These are phyloP conservation scores for Aphanoascus verrucosus DNA, from an alignment of 2,329 filamentous ascomycete species.

Conservation along the genomic window DNA sequence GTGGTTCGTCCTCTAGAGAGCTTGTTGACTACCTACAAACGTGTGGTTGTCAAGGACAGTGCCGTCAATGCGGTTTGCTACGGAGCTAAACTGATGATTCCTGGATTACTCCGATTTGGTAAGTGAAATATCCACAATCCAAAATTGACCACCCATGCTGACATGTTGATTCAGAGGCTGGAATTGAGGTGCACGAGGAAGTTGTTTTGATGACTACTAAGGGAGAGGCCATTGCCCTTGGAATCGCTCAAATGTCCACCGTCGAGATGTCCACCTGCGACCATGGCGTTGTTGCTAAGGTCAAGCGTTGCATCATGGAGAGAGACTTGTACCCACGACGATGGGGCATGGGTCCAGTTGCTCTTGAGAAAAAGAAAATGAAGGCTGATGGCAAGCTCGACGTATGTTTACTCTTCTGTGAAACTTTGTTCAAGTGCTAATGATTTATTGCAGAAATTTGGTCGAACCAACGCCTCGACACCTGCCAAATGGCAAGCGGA, in stretches of 20 bases:
- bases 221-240: slow-evolving; percentile 93
- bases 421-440: slow-evolving; percentile 25
- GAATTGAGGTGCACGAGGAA: slow-evolving; percentile 90
- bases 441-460: slow-evolving; percentile 57
- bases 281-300: slow-evolving; percentile 94
- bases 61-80: slow-evolving; percentile 97
- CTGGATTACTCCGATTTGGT: slow-evolving; percentile 86
- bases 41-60: slow-evolving; percentile 93
- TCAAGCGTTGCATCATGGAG: slow-evolving; percentile 99
- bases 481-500: slow-evolving; percentile 84
- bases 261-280: slow-evolving; percentile 95
- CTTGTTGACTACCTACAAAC: slow-evolving; percentile 85
- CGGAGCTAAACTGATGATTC: slow-evolving; percentile 97
- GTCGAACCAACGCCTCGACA: slow-evolving; percentile 81
- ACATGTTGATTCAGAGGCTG: slow-evolving; percentile 51
- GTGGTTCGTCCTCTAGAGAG: slow-evolving; percentile 91
- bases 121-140: slow-evolving; percentile 27
- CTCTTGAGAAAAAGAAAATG: slow-evolving; percentile 98
- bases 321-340: slow-evolving; percentile 90
- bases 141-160: slow-evolving; percentile 10
- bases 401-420: slow-evolving; percentile 35
- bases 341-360: slow-evolving; percentile 92
- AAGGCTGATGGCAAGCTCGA: slow-evolving; percentile 96
- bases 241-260: slow-evolving; percentile 94
- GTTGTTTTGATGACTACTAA: slow-evolving; percentile 98